Base-by-base conservation (phyloP, 768 basidiomycete species). In the Dendrothele bispora region DNA sequence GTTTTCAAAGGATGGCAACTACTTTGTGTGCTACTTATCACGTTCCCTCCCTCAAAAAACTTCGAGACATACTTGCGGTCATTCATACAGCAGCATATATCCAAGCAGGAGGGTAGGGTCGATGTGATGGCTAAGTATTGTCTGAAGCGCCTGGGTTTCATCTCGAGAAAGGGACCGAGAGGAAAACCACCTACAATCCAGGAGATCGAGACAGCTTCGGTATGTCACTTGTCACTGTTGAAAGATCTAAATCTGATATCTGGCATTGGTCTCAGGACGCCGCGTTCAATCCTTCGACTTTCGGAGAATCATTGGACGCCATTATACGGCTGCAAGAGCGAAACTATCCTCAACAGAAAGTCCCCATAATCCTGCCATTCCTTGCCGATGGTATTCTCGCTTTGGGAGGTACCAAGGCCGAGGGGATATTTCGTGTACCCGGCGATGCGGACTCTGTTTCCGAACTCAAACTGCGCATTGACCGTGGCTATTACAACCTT, bases 311-410 rank as follows among this genome's bases (percentile, higher is more conserved):
- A 0, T 74, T 98, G 11, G 88, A 89, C 53, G 83, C 83, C 21
- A 88, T 92, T 50, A 85, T 89, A 67, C 75, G 87, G 37, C 71
- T 93, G 8, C 94, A 97, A 67, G 84, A 86, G 59, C 81, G 89
- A 34, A 91, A 86, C 42, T 95, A 95, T 58, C 89, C 92, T 2
- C 73, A 80, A 45, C 82, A 88, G 55, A 87, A 84, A 63, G 84
- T 95, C 11, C 94, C 94, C 15, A 91, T 94, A 64, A 90, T 98
- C 57, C 82, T 98, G 6, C 91, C 93, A 12, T 97, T 95, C 76
- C 84, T 97, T 22, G 85, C 90, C 2, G 88, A 95, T 56, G 91
- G 91, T 1, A 94, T 97, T 55, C 79, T 98, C 37, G 88, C 91
- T 2, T 73, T 94, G 10, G 91, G 91, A 0, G 95, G 94, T 4